Conservation (phyloP, 495 filamentous ascomycete genomes). For the Elasticomyces elasticus region DNA sequence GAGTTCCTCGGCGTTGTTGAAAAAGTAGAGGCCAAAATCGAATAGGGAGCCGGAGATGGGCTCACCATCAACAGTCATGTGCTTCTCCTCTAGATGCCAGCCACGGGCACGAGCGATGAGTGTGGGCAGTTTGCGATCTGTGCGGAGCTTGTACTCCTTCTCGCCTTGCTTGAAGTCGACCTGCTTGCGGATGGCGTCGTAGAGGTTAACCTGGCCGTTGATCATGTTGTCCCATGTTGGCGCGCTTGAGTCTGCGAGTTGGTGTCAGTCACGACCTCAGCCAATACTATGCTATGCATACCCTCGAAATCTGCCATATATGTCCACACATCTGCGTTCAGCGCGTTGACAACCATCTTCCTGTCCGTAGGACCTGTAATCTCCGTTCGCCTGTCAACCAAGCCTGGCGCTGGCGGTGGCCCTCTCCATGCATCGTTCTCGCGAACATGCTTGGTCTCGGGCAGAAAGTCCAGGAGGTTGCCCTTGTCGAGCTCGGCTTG, state of each 20-base stretch:
- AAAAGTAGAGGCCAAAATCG: constrained; percentile 99
- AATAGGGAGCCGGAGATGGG: constrained; percentile 89
- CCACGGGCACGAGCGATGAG: constrained; percentile 53
- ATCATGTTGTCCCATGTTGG: constrained; percentile 99
- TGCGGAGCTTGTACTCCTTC: constrained; percentile 96
- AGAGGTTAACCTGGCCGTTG: constrained; percentile 95
- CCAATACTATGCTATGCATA: constrained; percentile 28
- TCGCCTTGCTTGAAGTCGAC: constrained; percentile 92
- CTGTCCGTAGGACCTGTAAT: constrained; percentile 97
- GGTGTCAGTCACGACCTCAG: no score
- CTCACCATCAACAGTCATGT: constrained; percentile 92
- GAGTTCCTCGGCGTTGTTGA: constrained; percentile 91
- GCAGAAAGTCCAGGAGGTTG: constrained; percentile 83
- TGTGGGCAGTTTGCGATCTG: constrained; percentile 66
- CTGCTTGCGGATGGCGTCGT: constrained; percentile 89
- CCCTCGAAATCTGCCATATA: constrained; percentile 99
- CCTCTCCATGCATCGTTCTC: constrained; percentile 92
- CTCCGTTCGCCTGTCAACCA: constrained; percentile 93
- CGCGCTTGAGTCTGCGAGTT: constrained; percentile 70
- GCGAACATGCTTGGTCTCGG: constrained; percentile 91
- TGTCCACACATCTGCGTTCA: constrained; percentile 96
- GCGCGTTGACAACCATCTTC: constrained; percentile 98
- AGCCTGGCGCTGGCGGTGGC: constrained; percentile 81
- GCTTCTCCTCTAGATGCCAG: constrained; percentile 85
- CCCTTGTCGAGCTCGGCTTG: constrained; percentile 95